Evolutionary conservation across 192 early-diverging fungal species (phyloP).

Genomic region (Rhizophlyctis rosea): DNA sequence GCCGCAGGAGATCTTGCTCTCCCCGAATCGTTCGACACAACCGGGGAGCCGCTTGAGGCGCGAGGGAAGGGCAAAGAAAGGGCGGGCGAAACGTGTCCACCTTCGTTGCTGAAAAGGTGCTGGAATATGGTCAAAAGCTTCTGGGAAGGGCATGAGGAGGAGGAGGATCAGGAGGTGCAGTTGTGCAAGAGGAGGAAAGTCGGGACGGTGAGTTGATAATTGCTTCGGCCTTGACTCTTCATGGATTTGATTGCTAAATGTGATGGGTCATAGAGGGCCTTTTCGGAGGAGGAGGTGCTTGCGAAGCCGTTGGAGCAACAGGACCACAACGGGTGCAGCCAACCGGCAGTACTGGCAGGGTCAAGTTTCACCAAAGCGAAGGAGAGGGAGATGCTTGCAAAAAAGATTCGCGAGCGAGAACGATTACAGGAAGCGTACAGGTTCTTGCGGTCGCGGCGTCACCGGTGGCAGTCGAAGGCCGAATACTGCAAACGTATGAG

Average conservation of each 20-base stretch:
- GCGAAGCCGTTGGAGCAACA: constrained; percentile 22
- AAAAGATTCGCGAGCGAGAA: too few species aligned
- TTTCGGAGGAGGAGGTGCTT: not conserved
- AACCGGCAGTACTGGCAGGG: constrained; percentile 23
- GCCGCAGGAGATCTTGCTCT: too few species aligned
- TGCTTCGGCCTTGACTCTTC: not conserved
- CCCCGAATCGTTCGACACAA: not conserved
- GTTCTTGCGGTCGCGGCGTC: too few species aligned
- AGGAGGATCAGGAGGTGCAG: too few species aligned
- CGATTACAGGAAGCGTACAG: too few species aligned
- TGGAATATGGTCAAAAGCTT: too few species aligned
- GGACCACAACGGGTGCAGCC: constrained; percentile 24
- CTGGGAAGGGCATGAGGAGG: too few species aligned
- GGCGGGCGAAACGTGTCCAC: too few species aligned
- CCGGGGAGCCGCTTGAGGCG: not conserved
- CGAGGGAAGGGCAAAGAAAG: not conserved
- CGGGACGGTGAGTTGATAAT: not conserved
- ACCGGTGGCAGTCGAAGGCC: too few species aligned
- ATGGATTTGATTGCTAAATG: not conserved
- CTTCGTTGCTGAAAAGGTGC: too few species aligned
- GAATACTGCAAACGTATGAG: too few species aligned
- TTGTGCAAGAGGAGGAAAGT: not conserved
- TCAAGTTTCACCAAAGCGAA: constrained; percentile 29
- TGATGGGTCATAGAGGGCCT: not conserved
- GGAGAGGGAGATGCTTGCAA: constrained; percentile 10